Evolutionary conservation across 2,329 filamentous ascomycete species (phyloP).

Genomic region (Hypoxylon sp.): DNA sequence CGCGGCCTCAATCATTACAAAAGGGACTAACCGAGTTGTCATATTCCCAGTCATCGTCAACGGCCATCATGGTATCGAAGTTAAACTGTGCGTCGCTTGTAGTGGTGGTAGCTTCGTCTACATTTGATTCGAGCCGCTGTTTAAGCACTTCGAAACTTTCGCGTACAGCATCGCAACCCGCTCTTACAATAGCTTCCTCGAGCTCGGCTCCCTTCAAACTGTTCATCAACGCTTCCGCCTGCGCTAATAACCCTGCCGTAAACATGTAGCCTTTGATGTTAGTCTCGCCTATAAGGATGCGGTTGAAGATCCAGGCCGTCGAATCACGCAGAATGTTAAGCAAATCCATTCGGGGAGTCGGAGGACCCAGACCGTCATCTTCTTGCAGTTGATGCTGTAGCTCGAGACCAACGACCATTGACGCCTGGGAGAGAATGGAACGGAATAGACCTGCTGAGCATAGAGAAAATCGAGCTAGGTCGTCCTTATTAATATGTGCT

Average conservation of each 20-base stretch:
- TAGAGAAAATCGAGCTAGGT: conserved; percentile 58
- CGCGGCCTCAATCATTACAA: background rate
- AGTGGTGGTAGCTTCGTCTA: conserved; percentile 46
- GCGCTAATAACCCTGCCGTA: conserved; percentile 55
- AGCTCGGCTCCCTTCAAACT: conserved; percentile 57
- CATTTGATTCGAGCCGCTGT: conserved; percentile 44
- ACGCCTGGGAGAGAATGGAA: conserved; percentile 54
- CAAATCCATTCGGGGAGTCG: conserved; percentile 59
- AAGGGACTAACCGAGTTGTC: conserved; percentile 40
- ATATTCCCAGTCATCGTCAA: conserved; percentile 59
- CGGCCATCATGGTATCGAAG: conserved; percentile 48
- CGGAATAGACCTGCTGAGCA: conserved; percentile 61
- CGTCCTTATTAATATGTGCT: conserved; percentile 44
- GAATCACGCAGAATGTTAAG: conserved; percentile 60
- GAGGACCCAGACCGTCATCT: conserved; percentile 57
- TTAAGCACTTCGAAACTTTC: conserved; percentile 56
- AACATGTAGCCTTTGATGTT: conserved; percentile 69
- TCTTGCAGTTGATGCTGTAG: conserved; percentile 59
- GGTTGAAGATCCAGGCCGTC: conserved; percentile 57
- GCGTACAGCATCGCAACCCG: conserved; percentile 57
- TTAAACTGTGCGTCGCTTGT: conserved; percentile 40
- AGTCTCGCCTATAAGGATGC: conserved; percentile 66
- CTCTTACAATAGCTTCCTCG: conserved; percentile 54
- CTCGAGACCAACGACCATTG: conserved; percentile 59
- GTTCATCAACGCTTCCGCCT: conserved; percentile 60